These are phyloP conservation scores for Rhizopogon rudus DNA, from an alignment of 768 basidiomycete genomes.

Conservation along the genomic window DNA sequence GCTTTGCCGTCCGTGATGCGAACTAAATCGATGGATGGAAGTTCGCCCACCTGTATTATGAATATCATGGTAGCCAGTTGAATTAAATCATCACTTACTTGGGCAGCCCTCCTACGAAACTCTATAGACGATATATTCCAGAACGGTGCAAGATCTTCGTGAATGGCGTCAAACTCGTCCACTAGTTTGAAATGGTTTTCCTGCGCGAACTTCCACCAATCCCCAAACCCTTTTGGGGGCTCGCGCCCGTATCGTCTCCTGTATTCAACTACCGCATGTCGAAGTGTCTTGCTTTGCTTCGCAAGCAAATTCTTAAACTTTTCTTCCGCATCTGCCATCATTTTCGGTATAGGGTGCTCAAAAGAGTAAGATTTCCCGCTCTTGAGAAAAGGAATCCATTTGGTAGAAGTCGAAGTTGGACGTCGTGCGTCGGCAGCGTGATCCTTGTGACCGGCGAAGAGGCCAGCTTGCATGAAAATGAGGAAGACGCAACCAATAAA, in stretches of 20 bases:
- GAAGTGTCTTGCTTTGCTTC: slow-evolving; percentile 76
- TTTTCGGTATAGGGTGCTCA: slow-evolving; percentile 78
- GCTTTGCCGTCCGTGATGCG: slow-evolving; percentile 64
- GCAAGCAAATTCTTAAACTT: slow-evolving; percentile 61
- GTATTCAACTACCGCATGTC: slow-evolving; percentile 80
- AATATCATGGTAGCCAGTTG: neutral
- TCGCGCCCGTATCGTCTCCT: slow-evolving; percentile 65
- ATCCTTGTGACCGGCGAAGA: slow-evolving; percentile 35
- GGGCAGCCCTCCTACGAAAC: slow-evolving; percentile 53
- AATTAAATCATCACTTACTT: slow-evolving; percentile 36
- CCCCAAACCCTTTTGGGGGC: slow-evolving; percentile 89
- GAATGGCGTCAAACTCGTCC: slow-evolving; percentile 87
- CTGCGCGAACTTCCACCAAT: slow-evolving; percentile 82
- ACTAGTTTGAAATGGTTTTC: slow-evolving; percentile 70
- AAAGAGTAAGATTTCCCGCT: slow-evolving; percentile 3
- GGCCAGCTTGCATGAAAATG: slow-evolving; percentile 47
- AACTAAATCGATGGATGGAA: slow-evolving; percentile 88
- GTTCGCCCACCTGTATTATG: slow-evolving; percentile 51
- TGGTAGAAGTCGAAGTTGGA: slow-evolving; percentile 8
- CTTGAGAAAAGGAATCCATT: slow-evolving; percentile 16
- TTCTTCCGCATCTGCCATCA: slow-evolving; percentile 82
- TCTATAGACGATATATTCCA: slow-evolving; percentile 72
- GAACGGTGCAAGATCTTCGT: slow-evolving; percentile 80
- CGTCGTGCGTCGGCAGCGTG: neutral
- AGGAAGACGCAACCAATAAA: slow-evolving; percentile 39